Conservation (phyloP, 208 protist genomes). For the Endotrypanum monterogeii region DNA sequence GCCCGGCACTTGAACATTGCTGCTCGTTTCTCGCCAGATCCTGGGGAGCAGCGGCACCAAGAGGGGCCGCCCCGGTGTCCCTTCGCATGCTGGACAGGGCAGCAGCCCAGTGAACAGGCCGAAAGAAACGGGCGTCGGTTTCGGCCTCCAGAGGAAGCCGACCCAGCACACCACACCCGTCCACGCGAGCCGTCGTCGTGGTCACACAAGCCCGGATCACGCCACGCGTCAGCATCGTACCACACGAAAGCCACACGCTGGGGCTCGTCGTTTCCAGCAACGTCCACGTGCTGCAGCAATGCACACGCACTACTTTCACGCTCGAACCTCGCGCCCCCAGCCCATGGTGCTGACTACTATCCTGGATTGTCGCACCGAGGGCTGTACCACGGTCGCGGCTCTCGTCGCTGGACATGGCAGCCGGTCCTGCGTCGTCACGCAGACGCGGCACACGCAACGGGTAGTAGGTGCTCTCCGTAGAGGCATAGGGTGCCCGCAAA, state of each 20-base stretch:
- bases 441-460: slow-evolving; percentile 71
- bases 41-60: not conserved
- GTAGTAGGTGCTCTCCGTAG: slow-evolving; percentile 64
- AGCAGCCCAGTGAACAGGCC: slow-evolving; percentile 21
- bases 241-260: slow-evolving; percentile 51
- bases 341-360: not conserved
- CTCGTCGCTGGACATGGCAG: slow-evolving; percentile 31
- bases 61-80: not conserved
- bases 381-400: slow-evolving; percentile 6
- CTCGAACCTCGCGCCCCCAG: not conserved
- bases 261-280: slow-evolving; percentile 33
- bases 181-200: slow-evolving; percentile 26
- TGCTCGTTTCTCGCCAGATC: not conserved
- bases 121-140: slow-evolving; percentile 19
- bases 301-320: slow-evolving; percentile 29
- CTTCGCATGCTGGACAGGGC: not conserved
- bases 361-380: not conserved
- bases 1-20: not conserved
- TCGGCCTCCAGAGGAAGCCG: slow-evolving; percentile 21
- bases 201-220: slow-evolving; percentile 17
- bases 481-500: slow-evolving; percentile 66
- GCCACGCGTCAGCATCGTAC: slow-evolving; percentile 46
- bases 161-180: slow-evolving; percentile 50
- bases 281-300: slow-evolving; percentile 45
- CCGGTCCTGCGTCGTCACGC: slow-evolving; percentile 31